Evolutionary conservation across 208 protist genomes (phyloP).

Genomic region (Herpetomonas samuelpessoai): DNA sequence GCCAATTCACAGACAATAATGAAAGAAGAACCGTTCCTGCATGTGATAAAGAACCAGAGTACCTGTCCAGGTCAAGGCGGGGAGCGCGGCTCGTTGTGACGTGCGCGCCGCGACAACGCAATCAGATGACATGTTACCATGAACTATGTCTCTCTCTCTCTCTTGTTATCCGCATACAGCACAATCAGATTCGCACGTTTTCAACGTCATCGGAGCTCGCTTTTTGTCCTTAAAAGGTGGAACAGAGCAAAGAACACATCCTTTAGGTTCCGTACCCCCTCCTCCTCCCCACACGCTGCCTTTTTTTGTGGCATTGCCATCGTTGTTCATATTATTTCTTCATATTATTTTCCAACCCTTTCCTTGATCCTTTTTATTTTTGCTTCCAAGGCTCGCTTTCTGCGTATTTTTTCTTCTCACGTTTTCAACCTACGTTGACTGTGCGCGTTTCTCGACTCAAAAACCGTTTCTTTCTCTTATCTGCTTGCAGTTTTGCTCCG

Average conservation of each 20-base stretch:
- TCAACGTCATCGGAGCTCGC: neutral
- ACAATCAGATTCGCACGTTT: neutral
- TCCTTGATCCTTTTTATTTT: conserved; percentile 6
- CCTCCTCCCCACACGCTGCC: neutral
- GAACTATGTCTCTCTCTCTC: conserved; percentile 1
- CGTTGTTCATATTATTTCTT: neutral
- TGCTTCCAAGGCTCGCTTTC: neutral
- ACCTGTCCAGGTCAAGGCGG: too few relatives aligned
- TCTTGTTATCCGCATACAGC: conserved; percentile 1
- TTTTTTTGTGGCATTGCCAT: neutral
- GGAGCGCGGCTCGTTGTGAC: too few relatives aligned
- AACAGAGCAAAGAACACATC: neutral
- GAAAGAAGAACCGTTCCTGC: too few relatives aligned
- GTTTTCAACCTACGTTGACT: too few relatives aligned
- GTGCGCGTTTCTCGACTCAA: too few relatives aligned
- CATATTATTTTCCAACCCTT: conserved; percentile 8
- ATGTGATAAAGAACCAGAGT: too few relatives aligned
- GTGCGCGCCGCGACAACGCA: too few relatives aligned
- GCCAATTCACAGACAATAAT: too few relatives aligned
- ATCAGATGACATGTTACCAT: too few relatives aligned
- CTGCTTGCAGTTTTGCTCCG: too few relatives aligned
- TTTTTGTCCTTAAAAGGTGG: neutral
- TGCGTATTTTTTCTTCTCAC: too few relatives aligned
- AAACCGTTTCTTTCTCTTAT: too few relatives aligned
- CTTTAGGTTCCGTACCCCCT: neutral